Conservation (phyloP, 352 stramenopile genomes). For the Phytopythium aichiense region DNA sequence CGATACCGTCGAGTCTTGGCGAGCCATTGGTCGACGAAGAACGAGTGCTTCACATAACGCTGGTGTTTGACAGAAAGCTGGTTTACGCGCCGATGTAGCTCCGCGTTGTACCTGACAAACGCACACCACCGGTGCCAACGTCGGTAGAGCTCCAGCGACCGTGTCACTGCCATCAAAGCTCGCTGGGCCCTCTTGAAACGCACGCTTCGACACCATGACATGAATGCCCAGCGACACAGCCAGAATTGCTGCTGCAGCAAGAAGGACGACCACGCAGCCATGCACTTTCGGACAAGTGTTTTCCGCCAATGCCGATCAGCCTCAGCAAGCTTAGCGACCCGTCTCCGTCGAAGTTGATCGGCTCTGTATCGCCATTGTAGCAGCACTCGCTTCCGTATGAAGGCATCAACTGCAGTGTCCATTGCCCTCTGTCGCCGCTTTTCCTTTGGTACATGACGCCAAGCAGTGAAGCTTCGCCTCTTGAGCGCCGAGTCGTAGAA, state of each 20-base stretch:
- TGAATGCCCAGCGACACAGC: background rate
- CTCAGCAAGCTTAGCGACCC: background rate
- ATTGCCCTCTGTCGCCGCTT: background rate
- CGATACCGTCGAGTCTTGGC: background rate
- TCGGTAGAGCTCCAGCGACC: background rate
- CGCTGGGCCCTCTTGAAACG: background rate
- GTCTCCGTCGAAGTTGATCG: background rate
- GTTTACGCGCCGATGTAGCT: background rate
- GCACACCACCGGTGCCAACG: background rate
- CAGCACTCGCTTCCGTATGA: background rate
- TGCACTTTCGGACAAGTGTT: background rate
- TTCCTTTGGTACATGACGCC: background rate
- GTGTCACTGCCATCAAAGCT: background rate
- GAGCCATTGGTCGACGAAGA: background rate
- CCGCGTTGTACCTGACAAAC: background rate
- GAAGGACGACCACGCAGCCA: background rate
- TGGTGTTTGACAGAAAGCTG: background rate
- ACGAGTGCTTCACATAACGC: constrained; percentile 2
- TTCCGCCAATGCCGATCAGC: background rate
- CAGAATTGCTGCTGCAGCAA: background rate
- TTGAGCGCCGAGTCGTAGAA: background rate
- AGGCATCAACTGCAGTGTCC: background rate
- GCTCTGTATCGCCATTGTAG: background rate
- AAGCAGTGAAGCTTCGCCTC: background rate
- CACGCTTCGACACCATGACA: background rate